phyloP scores from a whole-genome alignment of 768 basidiomycete species.

The Rhizopogon sp. region DNA sequence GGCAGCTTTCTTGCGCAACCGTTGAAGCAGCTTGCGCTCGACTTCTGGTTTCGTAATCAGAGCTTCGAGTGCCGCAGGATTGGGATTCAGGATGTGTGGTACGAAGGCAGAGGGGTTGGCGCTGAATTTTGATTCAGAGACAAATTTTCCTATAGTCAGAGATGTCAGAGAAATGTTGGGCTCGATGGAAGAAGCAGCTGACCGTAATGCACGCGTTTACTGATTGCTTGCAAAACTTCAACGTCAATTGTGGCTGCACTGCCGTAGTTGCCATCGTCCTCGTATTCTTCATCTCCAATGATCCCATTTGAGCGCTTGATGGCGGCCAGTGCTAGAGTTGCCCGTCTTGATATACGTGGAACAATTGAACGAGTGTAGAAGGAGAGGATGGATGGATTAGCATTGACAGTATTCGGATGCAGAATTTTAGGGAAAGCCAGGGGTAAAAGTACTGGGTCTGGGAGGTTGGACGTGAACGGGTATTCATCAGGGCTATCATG shows the following conservation, averaged over 20 bases:
- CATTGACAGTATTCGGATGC: conserved; percentile 76
- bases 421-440: conserved; percentile 74
- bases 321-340: conserved; percentile 61
- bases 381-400: conserved; percentile 77
- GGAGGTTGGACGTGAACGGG: conserved; percentile 84
- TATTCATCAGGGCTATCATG: conserved; percentile 91
- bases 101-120: conserved; percentile 83
- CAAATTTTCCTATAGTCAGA: conserved; percentile 80
- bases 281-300: conserved; percentile 60
- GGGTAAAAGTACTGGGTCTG: conserved; percentile 73
- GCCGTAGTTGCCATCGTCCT: conserved; percentile 98
- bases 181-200: conserved; percentile 12
- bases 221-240: conserved; percentile 96
- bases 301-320: conserved; percentile 66
- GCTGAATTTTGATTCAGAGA: conserved; percentile 96
- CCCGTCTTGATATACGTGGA: conserved; percentile 77
- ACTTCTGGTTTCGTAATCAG: conserved; percentile 98
- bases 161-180: conserved; percentile 2
- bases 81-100: conserved; percentile 81
- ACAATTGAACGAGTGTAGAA: conserved; percentile 90
- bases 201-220: conserved; percentile 98
- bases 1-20: conserved; percentile 80
- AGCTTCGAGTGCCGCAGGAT: conserved; percentile 71
- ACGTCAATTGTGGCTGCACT: conserved; percentile 93
- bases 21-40: conserved; percentile 75